Conservation (phyloP, 2,329 filamentous ascomycete genomes). For the Lecanicillium sp. region DNA sequence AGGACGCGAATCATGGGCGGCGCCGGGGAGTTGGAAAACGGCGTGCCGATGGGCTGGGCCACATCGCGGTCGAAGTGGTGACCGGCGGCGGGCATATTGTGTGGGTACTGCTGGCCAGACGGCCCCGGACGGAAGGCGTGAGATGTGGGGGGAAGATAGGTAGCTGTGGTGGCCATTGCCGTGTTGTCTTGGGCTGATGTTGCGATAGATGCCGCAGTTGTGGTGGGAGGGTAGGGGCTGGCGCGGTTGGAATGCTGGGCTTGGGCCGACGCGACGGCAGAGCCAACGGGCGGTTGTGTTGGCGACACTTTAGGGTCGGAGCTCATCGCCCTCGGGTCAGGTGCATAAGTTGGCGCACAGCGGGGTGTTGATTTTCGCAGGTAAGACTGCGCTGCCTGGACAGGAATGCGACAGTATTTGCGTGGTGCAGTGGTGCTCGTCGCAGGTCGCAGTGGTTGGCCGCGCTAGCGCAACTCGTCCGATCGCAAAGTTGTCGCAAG, state of each 20-base stretch:
- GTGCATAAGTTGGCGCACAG: slow-evolving; percentile 19
- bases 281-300: slow-evolving; percentile 14
- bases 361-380: not conserved
- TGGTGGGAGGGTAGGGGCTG: slow-evolving; percentile 20
- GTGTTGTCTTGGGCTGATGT: slow-evolving; percentile 11
- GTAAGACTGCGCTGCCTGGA: not conserved
- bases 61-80: slow-evolving; percentile 34
- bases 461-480: no score
- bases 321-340: slow-evolving; percentile 21
- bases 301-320: slow-evolving; percentile 13
- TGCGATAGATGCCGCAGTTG: no score
- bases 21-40: slow-evolving; percentile 27
- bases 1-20: slow-evolving; percentile 34
- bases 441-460: not conserved
- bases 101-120: slow-evolving; percentile 24
- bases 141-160: slow-evolving; percentile 29
- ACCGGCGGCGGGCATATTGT: slow-evolving; percentile 20
- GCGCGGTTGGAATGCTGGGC: slow-evolving; percentile 19
- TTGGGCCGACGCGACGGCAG: slow-evolving; percentile 17
- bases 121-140: slow-evolving; percentile 28
- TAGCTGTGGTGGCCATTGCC: slow-evolving; percentile 35
- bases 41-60: slow-evolving; percentile 30
- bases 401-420: not conserved
- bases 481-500: no score
- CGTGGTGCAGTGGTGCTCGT: not conserved